Percentiles rank a stretch among this genome's conserved stretches.
These are phyloP conservation scores for Phialophora verrucosa DNA, from an alignment of 2,329 filamentous ascomycete genomes.

Conservation along the genomic window DNA sequence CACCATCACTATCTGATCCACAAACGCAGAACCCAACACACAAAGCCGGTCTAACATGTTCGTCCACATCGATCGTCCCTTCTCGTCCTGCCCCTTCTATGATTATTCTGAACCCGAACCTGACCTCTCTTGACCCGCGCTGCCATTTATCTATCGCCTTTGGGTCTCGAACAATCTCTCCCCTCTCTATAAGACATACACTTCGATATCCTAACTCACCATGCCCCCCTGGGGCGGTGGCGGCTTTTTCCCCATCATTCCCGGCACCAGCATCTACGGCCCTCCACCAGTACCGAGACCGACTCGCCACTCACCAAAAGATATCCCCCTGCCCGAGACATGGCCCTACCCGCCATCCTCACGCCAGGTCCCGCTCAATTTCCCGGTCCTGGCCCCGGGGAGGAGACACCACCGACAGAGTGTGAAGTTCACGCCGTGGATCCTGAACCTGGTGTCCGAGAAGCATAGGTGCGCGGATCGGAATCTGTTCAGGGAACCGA, in stretches of 20 bases:
- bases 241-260: not conserved
- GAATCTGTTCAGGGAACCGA: slow-evolving; percentile 14
- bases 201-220: not conserved
- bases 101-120: no score
- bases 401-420: slow-evolving; percentile 3
- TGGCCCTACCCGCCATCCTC: not conserved
- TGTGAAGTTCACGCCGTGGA: slow-evolving; percentile 22
- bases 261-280: not conserved
- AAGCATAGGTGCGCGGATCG: slow-evolving; percentile 24
- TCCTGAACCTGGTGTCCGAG: slow-evolving; percentile 15
- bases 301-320: not conserved
- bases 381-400: not conserved
- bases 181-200: no score
- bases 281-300: not conserved
- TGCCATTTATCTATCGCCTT: no score
- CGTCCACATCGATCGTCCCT: no score
- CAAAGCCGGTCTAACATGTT: no score
- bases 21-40: no score
- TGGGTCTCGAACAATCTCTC: no score
- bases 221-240: not conserved
- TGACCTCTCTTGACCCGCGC: no score
- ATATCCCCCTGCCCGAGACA: not conserved
- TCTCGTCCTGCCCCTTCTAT: no score
- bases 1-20: no score
- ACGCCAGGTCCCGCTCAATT: not conserved